These are phyloP conservation scores for Acorus calamus DNA, from an alignment of 106 monocot species.

Conservation along the genomic window DNA sequence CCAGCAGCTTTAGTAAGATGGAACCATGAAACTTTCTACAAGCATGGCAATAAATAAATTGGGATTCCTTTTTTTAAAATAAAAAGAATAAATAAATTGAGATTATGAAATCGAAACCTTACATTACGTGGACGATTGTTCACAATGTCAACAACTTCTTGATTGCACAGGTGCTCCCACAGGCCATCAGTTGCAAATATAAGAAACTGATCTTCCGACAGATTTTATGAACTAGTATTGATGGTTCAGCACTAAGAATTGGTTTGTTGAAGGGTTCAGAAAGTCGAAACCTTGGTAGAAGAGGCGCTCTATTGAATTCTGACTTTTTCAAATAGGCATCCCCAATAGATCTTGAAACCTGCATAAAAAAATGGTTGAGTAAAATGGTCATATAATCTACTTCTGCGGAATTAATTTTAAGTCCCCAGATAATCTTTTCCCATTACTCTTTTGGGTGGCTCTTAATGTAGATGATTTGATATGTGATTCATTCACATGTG, in stretches of 20 bases:
- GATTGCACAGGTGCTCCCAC: conserved; percentile 75
- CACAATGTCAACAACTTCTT: conserved; percentile 62
- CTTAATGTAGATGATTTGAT: no score
- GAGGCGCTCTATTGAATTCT: conserved; percentile 63
- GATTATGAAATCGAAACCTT: conserved; percentile 6
- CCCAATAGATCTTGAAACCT: conserved; percentile 74
- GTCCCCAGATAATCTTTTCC: no score
- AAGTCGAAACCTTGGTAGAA: conserved; percentile 40
- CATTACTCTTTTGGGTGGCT: no score
- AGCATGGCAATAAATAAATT: no score
- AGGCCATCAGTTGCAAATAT: conserved; percentile 75
- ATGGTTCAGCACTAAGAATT: conserved; percentile 63
- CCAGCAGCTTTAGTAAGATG: no score
- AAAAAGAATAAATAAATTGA: not conserved
- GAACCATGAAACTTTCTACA: no score
- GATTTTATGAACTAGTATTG: conserved; percentile 40
- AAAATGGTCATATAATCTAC: not conserved
- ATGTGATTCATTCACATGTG: no score
- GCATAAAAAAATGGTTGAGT: conserved; percentile 8
- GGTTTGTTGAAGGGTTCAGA: conserved; percentile 34
- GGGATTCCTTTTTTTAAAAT: not conserved
- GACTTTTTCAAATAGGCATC: conserved; percentile 60
- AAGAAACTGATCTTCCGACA: conserved; percentile 55
- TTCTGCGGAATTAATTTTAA: no score
- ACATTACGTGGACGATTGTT: conserved; percentile 44